A percentile compares a stretch with the other conserved stretches of the same genome.
Conservation (phyloP, 2,329 filamentous ascomycete genomes). For the Pseudogymnoascus sp. region DNA sequence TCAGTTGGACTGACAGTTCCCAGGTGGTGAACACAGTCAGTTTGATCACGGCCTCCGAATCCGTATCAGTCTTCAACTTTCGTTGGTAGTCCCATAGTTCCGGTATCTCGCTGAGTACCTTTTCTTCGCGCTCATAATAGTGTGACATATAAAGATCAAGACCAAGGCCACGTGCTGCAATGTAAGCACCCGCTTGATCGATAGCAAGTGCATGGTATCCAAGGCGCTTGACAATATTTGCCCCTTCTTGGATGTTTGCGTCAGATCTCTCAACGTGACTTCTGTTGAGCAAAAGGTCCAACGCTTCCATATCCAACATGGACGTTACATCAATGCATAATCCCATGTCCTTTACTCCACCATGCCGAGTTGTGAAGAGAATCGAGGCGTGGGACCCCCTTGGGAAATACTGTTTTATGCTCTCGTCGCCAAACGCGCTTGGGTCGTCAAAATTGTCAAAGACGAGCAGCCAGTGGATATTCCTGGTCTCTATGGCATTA, state of each 20-base stretch:
- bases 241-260: slow-evolving; percentile 10
- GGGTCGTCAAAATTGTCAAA: slow-evolving; percentile 16
- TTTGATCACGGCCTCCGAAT: slow-evolving; percentile 24
- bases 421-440: slow-evolving; percentile 17
- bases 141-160: slow-evolving; percentile 19
- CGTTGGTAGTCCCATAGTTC: slow-evolving; percentile 16
- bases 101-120: slow-evolving; percentile 18
- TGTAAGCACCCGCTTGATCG: slow-evolving; percentile 27
- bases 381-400: not conserved
- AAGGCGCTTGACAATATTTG: slow-evolving; percentile 17
- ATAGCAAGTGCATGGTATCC: slow-evolving; percentile 24
- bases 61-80: slow-evolving; percentile 10
- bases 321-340: slow-evolving; percentile 31
- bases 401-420: slow-evolving; percentile 8
- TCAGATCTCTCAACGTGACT: not conserved
- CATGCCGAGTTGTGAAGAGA: slow-evolving; percentile 16
- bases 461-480: slow-evolving; percentile 11
- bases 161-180: slow-evolving; percentile 15
- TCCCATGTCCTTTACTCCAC: slow-evolving; percentile 10
- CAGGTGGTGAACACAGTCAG: slow-evolving; percentile 24
- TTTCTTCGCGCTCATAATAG: slow-evolving; percentile 14
- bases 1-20: slow-evolving; percentile 23
- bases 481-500: not conserved
- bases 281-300: slow-evolving; percentile 11
- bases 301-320: slow-evolving; percentile 12